Evolutionary conservation across 306 rosid genomes (phyloP).

Genomic region (Psophocarpus tetragonolobus): DNA sequence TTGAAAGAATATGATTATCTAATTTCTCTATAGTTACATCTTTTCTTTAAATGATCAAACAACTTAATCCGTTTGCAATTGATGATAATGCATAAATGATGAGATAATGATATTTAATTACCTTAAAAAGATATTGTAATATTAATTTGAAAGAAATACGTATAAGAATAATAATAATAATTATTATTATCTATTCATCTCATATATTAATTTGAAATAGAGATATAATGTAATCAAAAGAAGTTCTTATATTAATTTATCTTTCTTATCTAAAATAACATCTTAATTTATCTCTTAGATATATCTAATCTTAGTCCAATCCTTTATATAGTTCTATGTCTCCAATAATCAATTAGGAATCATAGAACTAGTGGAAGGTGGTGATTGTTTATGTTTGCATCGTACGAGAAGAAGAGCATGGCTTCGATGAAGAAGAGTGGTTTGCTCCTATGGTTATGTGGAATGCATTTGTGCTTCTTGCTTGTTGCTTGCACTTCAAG

Average conservation of each 20-base stretch:
- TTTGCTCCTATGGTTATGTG: background rate
- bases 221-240: no score
- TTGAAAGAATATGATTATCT: no score
- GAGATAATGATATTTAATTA: background rate
- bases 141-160: background rate
- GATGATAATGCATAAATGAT: background rate
- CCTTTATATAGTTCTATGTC: background rate
- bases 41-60: background rate
- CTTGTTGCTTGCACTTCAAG: background rate
- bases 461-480: background rate
- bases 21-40: background rate
- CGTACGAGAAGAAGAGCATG: background rate
- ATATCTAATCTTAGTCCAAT: background rate
- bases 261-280: background rate
- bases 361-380: background rate
- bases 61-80: background rate
- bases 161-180: background rate
- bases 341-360: background rate
- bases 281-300: background rate
- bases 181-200: background rate
- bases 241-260: no score
- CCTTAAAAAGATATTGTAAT: background rate
- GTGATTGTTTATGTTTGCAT: background rate
- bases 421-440: background rate
- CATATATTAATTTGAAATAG: background rate